Evolutionary conservation across 768 basidiomycete genomes (phyloP).

Genomic region (Tylopilus felleus): DNA sequence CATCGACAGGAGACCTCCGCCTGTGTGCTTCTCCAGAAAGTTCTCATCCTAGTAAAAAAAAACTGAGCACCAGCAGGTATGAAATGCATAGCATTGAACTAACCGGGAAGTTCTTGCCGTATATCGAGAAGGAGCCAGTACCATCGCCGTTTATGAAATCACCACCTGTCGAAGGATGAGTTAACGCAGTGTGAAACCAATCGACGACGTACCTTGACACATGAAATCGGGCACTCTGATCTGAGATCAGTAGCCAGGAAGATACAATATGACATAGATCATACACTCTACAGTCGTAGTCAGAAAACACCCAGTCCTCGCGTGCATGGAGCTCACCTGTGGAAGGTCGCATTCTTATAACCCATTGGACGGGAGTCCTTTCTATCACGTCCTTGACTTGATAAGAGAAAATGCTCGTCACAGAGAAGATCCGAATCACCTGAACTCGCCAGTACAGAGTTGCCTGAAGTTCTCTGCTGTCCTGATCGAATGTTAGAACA

Average conservation of each 20-base stretch:
- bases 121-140: slow-evolving; percentile 95
- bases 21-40: slow-evolving; percentile 85
- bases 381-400: slow-evolving; percentile 18
- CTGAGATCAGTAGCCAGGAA: slow-evolving; percentile 7
- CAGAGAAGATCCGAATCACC: slow-evolving; percentile 44
- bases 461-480: slow-evolving; percentile 99
- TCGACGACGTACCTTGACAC: slow-evolving; percentile 68
- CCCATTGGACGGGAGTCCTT: slow-evolving; percentile 80
- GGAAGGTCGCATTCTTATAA: slow-evolving; percentile 89
- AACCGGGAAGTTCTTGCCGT: slow-evolving; percentile 91
- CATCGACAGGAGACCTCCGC: slow-evolving; percentile 89
- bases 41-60: slow-evolving; percentile 74
- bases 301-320: slow-evolving; percentile 1
- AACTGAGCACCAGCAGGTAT: neutral
- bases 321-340: slow-evolving; percentile 55
- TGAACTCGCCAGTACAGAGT: slow-evolving; percentile 94
- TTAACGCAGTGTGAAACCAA: neutral
- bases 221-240: slow-evolving; percentile 87
- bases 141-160: slow-evolving; percentile 95
- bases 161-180: slow-evolving; percentile 53
- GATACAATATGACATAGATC: slow-evolving; percentile 17
- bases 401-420: slow-evolving; percentile 1
- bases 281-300: slow-evolving; percentile 59
- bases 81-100: slow-evolving; percentile 16
- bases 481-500: slow-evolving; percentile 38